Conservation (phyloP, 2,329 filamentous ascomycete genomes). For the Curvularia sp. region DNA sequence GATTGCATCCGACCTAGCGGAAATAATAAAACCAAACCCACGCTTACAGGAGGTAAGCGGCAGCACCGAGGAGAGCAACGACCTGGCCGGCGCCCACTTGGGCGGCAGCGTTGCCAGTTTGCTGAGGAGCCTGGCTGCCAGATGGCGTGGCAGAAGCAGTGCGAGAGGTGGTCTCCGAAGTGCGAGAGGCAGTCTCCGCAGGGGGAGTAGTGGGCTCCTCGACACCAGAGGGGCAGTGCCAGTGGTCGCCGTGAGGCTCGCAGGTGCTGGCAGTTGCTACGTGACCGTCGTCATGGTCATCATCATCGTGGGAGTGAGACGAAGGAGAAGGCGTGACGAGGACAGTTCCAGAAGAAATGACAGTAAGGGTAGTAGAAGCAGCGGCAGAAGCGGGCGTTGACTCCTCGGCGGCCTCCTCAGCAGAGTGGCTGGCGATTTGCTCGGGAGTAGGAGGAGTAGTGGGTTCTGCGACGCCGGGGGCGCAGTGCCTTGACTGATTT, state of each 20-base stretch:
- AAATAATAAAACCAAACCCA: background rate
- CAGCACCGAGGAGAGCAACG: constrained; percentile 12
- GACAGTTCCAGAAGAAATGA: constrained; percentile 9
- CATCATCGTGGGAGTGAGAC: constrained; percentile 13
- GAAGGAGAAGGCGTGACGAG: constrained; percentile 8
- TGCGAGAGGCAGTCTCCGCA: constrained; percentile 7
- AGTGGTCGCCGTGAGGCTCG: constrained; percentile 39
- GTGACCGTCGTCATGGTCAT: constrained; percentile 34
- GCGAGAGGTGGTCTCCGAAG: constrained; percentile 5
- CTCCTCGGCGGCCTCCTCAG: constrained; percentile 9
- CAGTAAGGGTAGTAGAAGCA: constrained; percentile 4
- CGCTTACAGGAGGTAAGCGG: constrained; percentile 14
- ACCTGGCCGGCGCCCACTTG: constrained; percentile 3
- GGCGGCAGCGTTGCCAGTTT: constrained; percentile 15
- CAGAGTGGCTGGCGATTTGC: constrained; percentile 12
- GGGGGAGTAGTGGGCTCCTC: constrained; percentile 33
- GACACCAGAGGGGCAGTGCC: constrained; percentile 40
- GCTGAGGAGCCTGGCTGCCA: constrained; percentile 14
- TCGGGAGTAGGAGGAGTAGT: constrained; percentile 14
- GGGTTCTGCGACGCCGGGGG: constrained; percentile 19
- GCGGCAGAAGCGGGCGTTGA: constrained; percentile 1
- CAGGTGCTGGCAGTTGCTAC: constrained; percentile 38
- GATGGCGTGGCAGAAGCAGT: constrained; percentile 4
- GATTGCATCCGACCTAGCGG: too few species aligned
- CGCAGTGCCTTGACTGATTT: constrained; percentile 14